Evolutionary conservation across 495 filamentous ascomycete species (phyloP).

Genomic region (Aspergillus indologenus): DNA sequence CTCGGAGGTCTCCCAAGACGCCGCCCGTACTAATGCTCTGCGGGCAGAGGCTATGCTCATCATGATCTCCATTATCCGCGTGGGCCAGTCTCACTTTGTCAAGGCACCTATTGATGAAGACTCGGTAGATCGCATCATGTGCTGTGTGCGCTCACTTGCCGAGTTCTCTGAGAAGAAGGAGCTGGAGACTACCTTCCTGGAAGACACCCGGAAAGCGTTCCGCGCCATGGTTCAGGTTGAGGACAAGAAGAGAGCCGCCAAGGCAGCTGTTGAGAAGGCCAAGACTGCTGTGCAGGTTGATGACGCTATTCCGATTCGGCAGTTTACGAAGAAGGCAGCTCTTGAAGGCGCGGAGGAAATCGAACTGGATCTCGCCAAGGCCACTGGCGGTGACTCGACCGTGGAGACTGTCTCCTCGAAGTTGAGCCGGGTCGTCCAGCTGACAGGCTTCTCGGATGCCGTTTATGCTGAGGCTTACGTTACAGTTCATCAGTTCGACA

Average conservation of each 20-base stretch:
- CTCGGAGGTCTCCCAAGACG: slow-evolving; percentile 85
- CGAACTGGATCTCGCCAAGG: slow-evolving; percentile 87
- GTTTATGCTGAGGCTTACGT: slow-evolving; percentile 99
- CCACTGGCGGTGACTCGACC: slow-evolving; percentile 82
- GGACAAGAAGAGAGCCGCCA: slow-evolving; percentile 91
- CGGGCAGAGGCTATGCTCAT: slow-evolving; percentile 98
- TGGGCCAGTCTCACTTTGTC: slow-evolving; percentile 96
- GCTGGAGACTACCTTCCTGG: slow-evolving; percentile 86
- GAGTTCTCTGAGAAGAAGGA: slow-evolving; percentile 89
- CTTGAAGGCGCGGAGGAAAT: slow-evolving; percentile 80
- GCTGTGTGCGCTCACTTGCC: slow-evolving; percentile 86
- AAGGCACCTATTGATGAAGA: slow-evolving; percentile 98
- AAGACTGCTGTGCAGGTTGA: slow-evolving; percentile 95
- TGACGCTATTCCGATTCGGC: slow-evolving; percentile 87
- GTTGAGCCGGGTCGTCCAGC: slow-evolving; percentile 90
- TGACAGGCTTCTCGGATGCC: slow-evolving; percentile 97
- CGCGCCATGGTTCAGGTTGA: slow-evolving; percentile 97
- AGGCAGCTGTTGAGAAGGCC: slow-evolving; percentile 86
- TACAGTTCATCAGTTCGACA: slow-evolving; percentile 98
- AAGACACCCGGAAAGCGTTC: slow-evolving; percentile 96
- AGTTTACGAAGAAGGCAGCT: slow-evolving; percentile 89
- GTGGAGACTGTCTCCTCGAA: slow-evolving; percentile 89
- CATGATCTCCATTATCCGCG: slow-evolving; percentile 97
- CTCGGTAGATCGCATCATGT: slow-evolving; percentile 95
- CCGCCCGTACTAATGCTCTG: slow-evolving; percentile 85